These are phyloP conservation scores for Calonectria hongkongensis DNA, from an alignment of 2,329 filamentous ascomycete species.

Conservation along the genomic window DNA sequence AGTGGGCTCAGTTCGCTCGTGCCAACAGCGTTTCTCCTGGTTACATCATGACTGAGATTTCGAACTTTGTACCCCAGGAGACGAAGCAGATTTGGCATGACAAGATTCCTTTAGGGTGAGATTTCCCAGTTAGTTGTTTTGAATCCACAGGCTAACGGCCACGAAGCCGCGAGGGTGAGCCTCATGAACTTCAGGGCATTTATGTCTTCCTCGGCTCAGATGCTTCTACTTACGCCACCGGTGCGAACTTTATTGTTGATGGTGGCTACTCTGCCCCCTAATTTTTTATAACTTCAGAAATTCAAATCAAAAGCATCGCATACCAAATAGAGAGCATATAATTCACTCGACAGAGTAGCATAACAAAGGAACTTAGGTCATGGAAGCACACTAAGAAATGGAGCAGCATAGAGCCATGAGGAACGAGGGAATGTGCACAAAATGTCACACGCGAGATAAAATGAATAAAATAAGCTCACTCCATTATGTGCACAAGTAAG, in stretches of 20 bases:
- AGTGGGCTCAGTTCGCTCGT: slow-evolving; percentile 75
- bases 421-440: neutral
- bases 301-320: neutral
- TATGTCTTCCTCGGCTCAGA: slow-evolving; percentile 56
- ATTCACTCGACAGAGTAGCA: neutral
- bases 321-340: neutral
- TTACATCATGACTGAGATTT: slow-evolving; percentile 59
- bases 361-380: neutral
- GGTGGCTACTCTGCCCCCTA: slow-evolving; percentile 57
- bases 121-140: neutral
- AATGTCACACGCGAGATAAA: neutral
- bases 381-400: neutral
- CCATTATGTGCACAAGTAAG: neutral
- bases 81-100: slow-evolving; percentile 54
- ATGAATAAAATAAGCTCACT: neutral
- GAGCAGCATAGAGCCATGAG: neutral
- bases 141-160: slow-evolving; percentile 30
- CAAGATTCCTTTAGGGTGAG: slow-evolving; percentile 53
- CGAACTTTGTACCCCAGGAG: slow-evolving; percentile 53
- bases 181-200: slow-evolving; percentile 53
- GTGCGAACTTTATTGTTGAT: slow-evolving; percentile 57
- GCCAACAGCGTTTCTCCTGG: slow-evolving; percentile 70
- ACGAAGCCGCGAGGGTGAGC: slow-evolving; percentile 53
- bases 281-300: neutral
- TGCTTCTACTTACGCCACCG: slow-evolving; percentile 58